A percentile compares a stretch with the other conserved stretches of the same genome.
Conservation (phyloP, 306 rosid genomes). For the Quercus engelmannii region DNA sequence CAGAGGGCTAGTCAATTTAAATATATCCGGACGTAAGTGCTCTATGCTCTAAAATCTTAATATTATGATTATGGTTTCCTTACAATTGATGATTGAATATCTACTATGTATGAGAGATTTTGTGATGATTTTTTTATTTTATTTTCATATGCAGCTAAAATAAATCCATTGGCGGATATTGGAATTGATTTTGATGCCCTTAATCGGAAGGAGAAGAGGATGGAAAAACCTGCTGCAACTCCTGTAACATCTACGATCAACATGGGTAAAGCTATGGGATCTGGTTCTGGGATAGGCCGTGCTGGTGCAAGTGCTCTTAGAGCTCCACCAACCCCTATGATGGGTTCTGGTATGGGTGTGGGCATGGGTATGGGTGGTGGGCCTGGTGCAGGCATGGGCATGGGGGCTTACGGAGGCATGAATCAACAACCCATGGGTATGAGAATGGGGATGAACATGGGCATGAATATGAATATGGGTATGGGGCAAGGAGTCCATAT, state of each 20-base stretch:
- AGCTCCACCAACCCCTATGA: conserved; percentile 48
- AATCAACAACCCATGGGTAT: conserved; percentile 43
- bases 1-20: conserved; percentile 91
- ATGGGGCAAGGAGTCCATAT: conserved; percentile 73
- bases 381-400: conserved; percentile 33
- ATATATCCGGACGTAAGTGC: conserved; percentile 94
- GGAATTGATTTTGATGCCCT: conserved; percentile 94
- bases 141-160: conserved; percentile 67
- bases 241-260: conserved; percentile 65
- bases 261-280: conserved; percentile 99
- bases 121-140: conserved; percentile 6
- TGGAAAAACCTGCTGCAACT: conserved; percentile 77
- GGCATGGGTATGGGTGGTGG: conserved; percentile 38
- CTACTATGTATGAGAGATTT: not conserved
- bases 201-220: conserved; percentile 91
- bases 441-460: conserved; percentile 42
- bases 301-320: conserved; percentile 71
- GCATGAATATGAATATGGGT: conserved; percentile 42
- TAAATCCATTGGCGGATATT: conserved; percentile 78
- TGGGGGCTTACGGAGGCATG: conserved; percentile 54
- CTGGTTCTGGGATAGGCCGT: conserved; percentile 93
- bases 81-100: not conserved
- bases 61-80: not conserved
- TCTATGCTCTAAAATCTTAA: not conserved
- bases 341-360: conserved; percentile 61